Evolutionary conservation across 345 rosid genomes (phyloP), one percentile per base, ranked within the genome.

Genomic region (Hibiscus tridactylites): DNA sequence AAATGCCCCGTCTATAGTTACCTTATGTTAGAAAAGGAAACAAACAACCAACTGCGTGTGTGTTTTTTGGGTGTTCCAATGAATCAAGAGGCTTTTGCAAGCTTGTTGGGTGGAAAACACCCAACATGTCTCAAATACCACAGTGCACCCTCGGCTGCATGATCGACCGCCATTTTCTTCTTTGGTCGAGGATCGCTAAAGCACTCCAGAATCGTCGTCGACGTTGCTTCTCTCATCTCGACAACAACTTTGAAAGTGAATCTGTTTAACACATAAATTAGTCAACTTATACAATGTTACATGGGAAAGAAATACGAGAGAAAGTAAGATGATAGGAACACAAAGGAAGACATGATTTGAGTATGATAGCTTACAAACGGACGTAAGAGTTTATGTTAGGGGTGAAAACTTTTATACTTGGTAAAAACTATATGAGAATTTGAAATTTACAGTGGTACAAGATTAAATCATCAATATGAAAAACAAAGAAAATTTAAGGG

Each of bases 81-180:
- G 35, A 31, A 17, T 53, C 70, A 65, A 24, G 24, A 56, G 6
- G 17, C 2, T 37, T 65, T 68, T 21, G 12, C 39, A 9, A 3
- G 66, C 63, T 65, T 77, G 9, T 61, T 61, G 42, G 42, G 42
- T 0, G 42, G 42, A 37, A 62, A 61, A 78, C 82, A 68, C 68
- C 87, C 90, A 56, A 65, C 52, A 35, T 78, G 83, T 46, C 77
- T 73, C 71, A 88, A 75, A 80, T 83, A 90, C 96, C 93, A 90
- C 42, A 88, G 65, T 2, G 87, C 91, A 44, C 86, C 93, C 80
- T 87, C 86, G 6, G 93, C 90, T 60, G 93, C 90, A 70, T 83
- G 83, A 72, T 87, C 88, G 56, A 90, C 89, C 61, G 89, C 91
- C 0, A 68, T 44, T 64, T 83, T 88, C 83, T 90, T 90, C 33